Evolutionary conservation across 1,284 basidiomycete species (phyloP), one percentile per base, ranked within the genome.

Genomic region (Phaffia rhodozyma): DNA sequence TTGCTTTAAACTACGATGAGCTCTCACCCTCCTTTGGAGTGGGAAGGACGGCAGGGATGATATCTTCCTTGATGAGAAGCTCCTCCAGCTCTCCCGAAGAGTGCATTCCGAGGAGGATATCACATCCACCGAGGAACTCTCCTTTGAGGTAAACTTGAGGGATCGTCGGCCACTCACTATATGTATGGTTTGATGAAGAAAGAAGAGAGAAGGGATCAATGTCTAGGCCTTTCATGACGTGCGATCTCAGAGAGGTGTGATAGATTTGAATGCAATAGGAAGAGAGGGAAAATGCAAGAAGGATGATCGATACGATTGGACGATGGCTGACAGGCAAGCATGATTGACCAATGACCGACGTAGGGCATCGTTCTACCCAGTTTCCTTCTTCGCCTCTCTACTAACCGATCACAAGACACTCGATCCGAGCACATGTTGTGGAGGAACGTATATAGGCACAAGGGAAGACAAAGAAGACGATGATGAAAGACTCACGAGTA

Each of bases 121-220:
- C 94, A 75, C 92, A 97, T 57, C 94, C 94, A 56, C 94, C 94
- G 34, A 97, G 81, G 71, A 98, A 98, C 74, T 97, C 92, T 30
- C 93, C 92, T 65, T 89, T 85, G 51, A 97, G 81, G 73, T 96
- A 98, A 11, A 98, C 78, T 75, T 98, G 94, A 16, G 96, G 96
- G 69, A 98, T 87, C 23, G 94, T 98, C 21, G 94, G 94, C 94
- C 94, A 98, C 72, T 93, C 89, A 55, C 91, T 94, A 71, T 70
- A 61, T 70, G 69, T 60, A 30, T 29, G 2, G 27, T 11, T 43
- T 47, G 49, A 7, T n/a, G 7, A 47, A 16, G 29, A 53, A 23
- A 48, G 38, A 13, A 20, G 55, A 23, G 32, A 38, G 23, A 47
- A 2, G 27, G 38, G 30, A 21, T 47, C 27, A 29, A 21, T 16